A percentile compares a stretch with the other conserved stretches of the same genome.
phyloP scores from a whole-genome alignment of 2,329 filamentous ascomycete genomes.

The Fusarium caatingaense region DNA sequence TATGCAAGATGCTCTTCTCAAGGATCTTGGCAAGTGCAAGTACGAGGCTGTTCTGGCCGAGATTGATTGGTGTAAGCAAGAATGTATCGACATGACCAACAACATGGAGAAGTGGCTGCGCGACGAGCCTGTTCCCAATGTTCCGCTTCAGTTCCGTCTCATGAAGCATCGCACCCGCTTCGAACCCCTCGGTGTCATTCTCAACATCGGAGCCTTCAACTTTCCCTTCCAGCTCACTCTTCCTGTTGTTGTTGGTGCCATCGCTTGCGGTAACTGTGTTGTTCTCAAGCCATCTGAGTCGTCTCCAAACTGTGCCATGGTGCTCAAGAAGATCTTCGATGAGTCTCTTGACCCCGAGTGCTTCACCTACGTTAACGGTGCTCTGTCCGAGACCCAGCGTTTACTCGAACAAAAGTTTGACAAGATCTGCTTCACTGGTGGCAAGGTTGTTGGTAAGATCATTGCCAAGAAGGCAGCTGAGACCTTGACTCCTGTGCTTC shows the following conservation, averaged over 20 bases:
- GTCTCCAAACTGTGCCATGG: conserved; percentile 78
- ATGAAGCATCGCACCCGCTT: conserved; percentile 83
- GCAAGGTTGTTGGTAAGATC: conserved; percentile 81
- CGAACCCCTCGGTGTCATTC: conserved; percentile 84
- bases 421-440: conserved; percentile 98
- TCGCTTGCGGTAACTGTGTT: conserved; percentile 90
- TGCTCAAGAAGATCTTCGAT: conserved; percentile 82
- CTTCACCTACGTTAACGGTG: conserved; percentile 84
- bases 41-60: conserved; percentile 82
- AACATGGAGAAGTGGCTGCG: conserved; percentile 85
- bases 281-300: conserved; percentile 92
- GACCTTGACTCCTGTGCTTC: conserved; percentile 84
- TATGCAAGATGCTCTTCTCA: conserved; percentile 78
- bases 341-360: conserved; percentile 79
- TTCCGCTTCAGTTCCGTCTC: conserved; percentile 73
- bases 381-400: conserved; percentile 80
- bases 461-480: conserved; percentile 90
- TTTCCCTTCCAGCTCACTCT: conserved; percentile 87
- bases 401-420: conserved; percentile 92
- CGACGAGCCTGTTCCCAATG: conserved; percentile 80
- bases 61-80: conserved; percentile 81
- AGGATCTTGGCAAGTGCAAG: conserved; percentile 81
- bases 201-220: conserved; percentile 95
- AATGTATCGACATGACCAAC: conserved; percentile 81
- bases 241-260: conserved; percentile 85